phyloP scores from a whole-genome alignment of 2,329 filamentous ascomycete species.

The Beauveria scarabaeidicola region DNA sequence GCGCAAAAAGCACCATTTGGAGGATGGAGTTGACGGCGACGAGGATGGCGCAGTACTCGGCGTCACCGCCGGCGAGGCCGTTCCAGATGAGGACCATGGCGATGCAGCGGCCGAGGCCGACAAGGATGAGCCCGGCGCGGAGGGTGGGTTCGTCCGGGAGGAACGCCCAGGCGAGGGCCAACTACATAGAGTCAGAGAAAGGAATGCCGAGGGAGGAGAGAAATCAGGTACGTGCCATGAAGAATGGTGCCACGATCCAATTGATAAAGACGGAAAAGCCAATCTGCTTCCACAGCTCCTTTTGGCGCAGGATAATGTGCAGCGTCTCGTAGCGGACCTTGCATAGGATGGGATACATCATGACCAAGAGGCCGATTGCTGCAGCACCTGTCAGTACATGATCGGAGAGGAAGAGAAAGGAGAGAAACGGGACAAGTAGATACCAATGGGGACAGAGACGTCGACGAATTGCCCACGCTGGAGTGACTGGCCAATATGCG shows the following conservation, averaged over 20 bases:
- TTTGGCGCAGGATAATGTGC: conserved; percentile 50
- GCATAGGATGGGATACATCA: conserved; percentile 81
- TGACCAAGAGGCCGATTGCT: conserved; percentile 66
- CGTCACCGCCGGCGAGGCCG: conserved; percentile 60
- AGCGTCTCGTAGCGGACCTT: conserved; percentile 66
- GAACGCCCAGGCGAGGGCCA: conserved; percentile 52
- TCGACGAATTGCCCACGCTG: conserved; percentile 59
- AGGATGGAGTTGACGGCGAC: conserved; percentile 59
- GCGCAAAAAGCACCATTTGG: conserved; percentile 58
- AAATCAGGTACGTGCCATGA: conserved; percentile 47
- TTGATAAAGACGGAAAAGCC: conserved; percentile 61
- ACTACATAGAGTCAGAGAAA: conserved; percentile 23
- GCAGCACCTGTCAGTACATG: background rate
- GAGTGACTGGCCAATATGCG: conserved; percentile 45
- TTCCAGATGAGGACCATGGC: conserved; percentile 63
- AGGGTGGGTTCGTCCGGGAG: conserved; percentile 42
- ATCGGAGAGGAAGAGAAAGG: background rate
- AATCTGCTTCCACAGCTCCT: conserved; percentile 61
- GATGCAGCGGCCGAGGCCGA: conserved; percentile 22
- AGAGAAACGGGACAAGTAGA: conserved; percentile 3
- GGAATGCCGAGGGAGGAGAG: background rate
- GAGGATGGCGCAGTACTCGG: conserved; percentile 65
- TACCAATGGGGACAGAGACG: conserved; percentile 50
- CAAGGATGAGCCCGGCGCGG: conserved; percentile 27
- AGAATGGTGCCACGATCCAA: conserved; percentile 64